Evolutionary conservation across 768 basidiomycete species (phyloP).

Genomic region (Gymnopilus dilepis): DNA sequence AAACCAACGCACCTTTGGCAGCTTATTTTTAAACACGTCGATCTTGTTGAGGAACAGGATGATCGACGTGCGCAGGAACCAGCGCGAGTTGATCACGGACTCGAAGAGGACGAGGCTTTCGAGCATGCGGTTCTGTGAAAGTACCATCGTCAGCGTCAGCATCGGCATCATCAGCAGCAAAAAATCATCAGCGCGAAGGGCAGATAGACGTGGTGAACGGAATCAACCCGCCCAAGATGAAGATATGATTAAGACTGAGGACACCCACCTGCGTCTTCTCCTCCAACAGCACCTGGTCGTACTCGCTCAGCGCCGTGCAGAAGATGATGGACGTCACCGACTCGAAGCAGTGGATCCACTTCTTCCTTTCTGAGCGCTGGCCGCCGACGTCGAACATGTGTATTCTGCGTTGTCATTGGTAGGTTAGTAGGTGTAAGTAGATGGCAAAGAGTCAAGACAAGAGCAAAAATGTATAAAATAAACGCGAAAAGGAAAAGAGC

Average conservation of each 20-base stretch:
- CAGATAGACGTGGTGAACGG: background rate
- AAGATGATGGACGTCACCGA: conserved; percentile 73
- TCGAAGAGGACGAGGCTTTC: conserved; percentile 77
- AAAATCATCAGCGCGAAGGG: background rate
- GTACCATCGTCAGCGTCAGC: conserved; percentile 60
- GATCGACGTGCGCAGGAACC: conserved; percentile 91
- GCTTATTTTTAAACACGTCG: conserved; percentile 89
- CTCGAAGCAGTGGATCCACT: conserved; percentile 69
- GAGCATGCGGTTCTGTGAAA: conserved; percentile 85
- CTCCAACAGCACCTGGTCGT: conserved; percentile 75
- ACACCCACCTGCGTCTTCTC: conserved; percentile 63
- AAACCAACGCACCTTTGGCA: conserved; percentile 53
- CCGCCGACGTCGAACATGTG: conserved; percentile 84
- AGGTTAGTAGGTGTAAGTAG: background rate
- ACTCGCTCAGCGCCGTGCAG: conserved; percentile 74
- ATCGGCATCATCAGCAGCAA: no score
- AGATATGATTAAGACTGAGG: no score
- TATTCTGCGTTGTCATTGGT: no score
- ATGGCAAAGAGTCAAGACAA: no score
- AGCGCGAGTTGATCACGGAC: conserved; percentile 69
- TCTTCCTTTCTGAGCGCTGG: conserved; percentile 80
- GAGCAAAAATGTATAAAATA: background rate
- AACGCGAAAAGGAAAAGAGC: background rate
- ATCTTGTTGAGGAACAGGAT: conserved; percentile 95
- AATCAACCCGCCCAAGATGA: conserved; percentile 9